Base-by-base conservation (phyloP, 2,329 filamentous ascomycete species). In the Aspergillus intermedius region DNA sequence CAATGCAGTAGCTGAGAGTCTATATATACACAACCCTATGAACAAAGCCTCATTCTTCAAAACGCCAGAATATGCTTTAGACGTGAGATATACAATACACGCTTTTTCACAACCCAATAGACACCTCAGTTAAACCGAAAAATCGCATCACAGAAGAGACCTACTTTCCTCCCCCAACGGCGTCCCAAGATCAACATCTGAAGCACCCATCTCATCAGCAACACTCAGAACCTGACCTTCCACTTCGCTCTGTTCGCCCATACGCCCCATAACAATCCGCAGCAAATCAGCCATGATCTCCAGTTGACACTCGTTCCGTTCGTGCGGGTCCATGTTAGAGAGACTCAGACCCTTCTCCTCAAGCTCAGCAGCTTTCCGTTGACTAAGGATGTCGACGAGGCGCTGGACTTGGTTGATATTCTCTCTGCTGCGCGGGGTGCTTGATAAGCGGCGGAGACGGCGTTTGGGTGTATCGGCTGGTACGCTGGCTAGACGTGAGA, bases 371-470 rank as follows among this genome's bases (percentile, higher is more conserved):
- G 60, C 56, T 50, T 70, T 70, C 45, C 62, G 63, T 7, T 70
- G 61, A 28, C 66, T 68, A n/a, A 78, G 61, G 39, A 68, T 56
- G 22, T 69, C 62, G 4, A 78, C 60, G n/a, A 77, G 63, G 12
- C 65, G 65, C n/a, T 67, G 65, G 8, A 78, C 70, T 41, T 70
- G 64, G 3, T 60, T 58, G 30, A 77, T 68, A 44, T 74, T 73
- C 42, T 71, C 69, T 54, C 73, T 72, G 22, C 66, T 72, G 21
- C 66, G 66, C 0, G 73, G 68, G 0, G 67, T 68, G 9, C 60
- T 61, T 25, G 68, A 67, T 19, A 74, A 53, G 19, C 72, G 67
- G 5, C 73, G 62, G 25, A 73, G 67, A 32, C 68, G 67, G 52
- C 68, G 60, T 45, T 64, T 61, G 37, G 63, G 59, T 49, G 64